Conservation (phyloP, 2,329 filamentous ascomycete genomes). For the Aplosporella prunicola region DNA sequence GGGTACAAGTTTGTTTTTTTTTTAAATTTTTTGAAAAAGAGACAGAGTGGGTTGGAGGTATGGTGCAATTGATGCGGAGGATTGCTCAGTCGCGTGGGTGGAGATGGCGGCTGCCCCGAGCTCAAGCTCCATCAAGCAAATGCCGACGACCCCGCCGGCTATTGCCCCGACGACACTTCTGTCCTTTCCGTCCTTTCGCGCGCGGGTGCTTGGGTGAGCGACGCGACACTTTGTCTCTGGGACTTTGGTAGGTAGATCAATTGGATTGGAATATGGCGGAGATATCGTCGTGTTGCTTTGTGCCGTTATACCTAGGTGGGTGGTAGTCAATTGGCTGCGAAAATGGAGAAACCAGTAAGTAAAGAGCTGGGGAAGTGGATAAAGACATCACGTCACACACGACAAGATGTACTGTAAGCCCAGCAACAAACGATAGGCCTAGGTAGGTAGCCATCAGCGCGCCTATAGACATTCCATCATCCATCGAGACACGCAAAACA, state of each 20-base stretch:
- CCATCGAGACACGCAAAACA: no score
- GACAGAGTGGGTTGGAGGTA: not conserved
- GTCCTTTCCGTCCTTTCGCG: not conserved
- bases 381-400: no score
- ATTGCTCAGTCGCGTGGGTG: slow-evolving; percentile 8
- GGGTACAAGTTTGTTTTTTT: not conserved
- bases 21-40: not conserved
- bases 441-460: no score
- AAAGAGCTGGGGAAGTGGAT: no score
- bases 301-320: no score
- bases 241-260: not conserved
- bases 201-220: not conserved
- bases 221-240: not conserved
- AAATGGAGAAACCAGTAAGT: no score
- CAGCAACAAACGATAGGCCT: no score
- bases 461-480: no score
- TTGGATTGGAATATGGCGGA: not conserved
- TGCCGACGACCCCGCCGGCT: no score
- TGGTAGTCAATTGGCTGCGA: no score
- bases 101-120: slow-evolving; percentile 1
- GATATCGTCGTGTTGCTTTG: no score
- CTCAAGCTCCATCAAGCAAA: not conserved
- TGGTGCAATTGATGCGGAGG: slow-evolving; percentile 10
- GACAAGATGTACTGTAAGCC: no score
- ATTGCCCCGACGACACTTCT: not conserved